Percentiles rank a stretch among this genome's conserved stretches.
Conservation (phyloP, 2,329 filamentous ascomycete genomes). For the Botrytis byssoidea region DNA sequence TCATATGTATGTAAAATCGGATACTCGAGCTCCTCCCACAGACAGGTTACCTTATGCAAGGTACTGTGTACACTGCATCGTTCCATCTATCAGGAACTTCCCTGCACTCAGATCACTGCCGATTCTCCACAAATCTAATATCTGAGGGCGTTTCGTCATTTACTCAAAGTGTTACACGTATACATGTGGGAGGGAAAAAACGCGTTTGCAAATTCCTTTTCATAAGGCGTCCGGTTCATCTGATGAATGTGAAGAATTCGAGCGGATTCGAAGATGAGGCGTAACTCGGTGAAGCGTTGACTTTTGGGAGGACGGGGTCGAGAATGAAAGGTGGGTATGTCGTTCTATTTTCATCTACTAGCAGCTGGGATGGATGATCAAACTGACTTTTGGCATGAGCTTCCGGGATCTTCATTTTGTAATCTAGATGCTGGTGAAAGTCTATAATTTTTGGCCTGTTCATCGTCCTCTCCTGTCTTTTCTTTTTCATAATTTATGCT, state of each 20-base stretch:
- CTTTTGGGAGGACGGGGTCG: background rate
- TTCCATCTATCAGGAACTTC: background rate
- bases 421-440: slow-evolving; percentile 5
- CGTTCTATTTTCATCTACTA: background rate
- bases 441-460: background rate
- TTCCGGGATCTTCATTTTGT: background rate
- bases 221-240: background rate
- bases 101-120: slow-evolving; percentile 6
- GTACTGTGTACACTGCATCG: background rate
- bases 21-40: background rate
- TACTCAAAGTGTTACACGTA: background rate
- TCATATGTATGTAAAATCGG: background rate
- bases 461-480: background rate
- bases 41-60: background rate
- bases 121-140: background rate
- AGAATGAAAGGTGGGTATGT: background rate
- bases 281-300: background rate
- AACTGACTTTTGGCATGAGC: background rate
- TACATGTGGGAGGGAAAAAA: background rate
- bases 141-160: background rate
- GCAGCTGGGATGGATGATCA: background rate
- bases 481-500: background rate
- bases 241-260: background rate
- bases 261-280: background rate
- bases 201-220: background rate